Base-by-base conservation (phyloP, 2,329 filamentous ascomycete genomes). In the Aureobasidium sp. region DNA sequence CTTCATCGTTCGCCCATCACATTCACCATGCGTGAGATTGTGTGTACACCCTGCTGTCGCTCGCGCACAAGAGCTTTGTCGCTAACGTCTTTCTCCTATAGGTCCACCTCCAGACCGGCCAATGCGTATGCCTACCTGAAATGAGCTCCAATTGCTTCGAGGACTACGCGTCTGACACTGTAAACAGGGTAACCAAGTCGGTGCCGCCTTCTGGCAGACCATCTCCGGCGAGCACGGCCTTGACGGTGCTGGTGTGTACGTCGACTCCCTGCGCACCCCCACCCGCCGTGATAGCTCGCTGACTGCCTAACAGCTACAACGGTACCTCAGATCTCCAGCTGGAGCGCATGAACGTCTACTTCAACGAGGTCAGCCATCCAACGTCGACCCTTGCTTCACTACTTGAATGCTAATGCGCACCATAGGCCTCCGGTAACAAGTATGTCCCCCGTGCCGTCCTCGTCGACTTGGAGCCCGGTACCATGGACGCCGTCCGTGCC, bases 261-360 rank as follows among this genome's bases (percentile, higher is more conserved):
- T 87, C 17, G 41, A 47, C 43, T 20, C 27, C 61, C 34, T 32
- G 36, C 20, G 20, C 56, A 60, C 26, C 26, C 24, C 10, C 27
- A 43, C 24, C 56, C 26, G 43, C 5, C 34, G 39, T 20, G 53
- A 32, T 55, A 66, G 50, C 63, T 66, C 34, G 68, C 70, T 74
- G 68, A 72, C 66, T 43, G 50, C 66, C 52, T 66, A 24, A 73
- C 71, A 94, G 90, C 72, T 97, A 97, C 87, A 95, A 95, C 80
- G 94, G 94, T 77, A 92, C 90, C 71, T 97, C 93, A 48, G 94
- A 97, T 81, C 92, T 97, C 77, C 94, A 99, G 86, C 88, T 97
- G 72, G 94, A 99, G 89, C 92, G 94, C 75, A 96, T 99, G 92
- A 99, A 92, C 80, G 93, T 97, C 79, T 97, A 97, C 87, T 97